phyloP scores from a whole-genome alignment of 768 basidiomycete genomes.

The Russula earlei region DNA sequence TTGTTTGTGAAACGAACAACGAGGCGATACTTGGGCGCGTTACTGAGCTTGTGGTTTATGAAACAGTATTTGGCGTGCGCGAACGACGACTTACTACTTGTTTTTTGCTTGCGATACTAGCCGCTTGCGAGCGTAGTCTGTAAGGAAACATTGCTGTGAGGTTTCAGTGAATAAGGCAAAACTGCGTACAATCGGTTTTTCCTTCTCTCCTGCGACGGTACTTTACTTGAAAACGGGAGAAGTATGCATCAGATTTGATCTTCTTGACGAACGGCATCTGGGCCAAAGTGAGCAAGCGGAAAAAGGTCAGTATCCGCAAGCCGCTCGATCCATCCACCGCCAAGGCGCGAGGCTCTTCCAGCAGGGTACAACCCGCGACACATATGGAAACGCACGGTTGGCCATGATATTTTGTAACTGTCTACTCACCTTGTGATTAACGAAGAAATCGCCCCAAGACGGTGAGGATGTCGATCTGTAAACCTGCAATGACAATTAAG shows the following conservation, averaged over 20 bases:
- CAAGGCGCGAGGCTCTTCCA: constrained; percentile 27
- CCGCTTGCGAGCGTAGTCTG: constrained; percentile 97
- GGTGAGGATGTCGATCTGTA: background rate
- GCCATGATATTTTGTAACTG: background rate
- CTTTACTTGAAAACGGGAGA: constrained; percentile 97
- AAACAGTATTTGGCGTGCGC: background rate
- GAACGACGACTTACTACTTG: constrained; percentile 68
- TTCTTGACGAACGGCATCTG: constrained; percentile 97
- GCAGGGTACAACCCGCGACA: background rate
- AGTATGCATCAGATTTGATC: constrained; percentile 94
- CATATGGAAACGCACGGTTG: background rate
- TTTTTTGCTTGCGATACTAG: constrained; percentile 98
- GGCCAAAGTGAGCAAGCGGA: constrained; percentile 6
- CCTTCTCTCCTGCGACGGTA: constrained; percentile 96
- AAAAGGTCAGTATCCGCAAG: constrained; percentile 1
- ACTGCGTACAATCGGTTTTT: constrained; percentile 81
- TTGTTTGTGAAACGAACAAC: constrained; percentile 99
- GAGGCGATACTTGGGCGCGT: constrained; percentile 95
- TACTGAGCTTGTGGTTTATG: constrained; percentile 36
- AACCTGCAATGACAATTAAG: background rate
- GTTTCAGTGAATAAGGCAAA: background rate
- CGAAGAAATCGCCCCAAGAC: background rate
- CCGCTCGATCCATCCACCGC: constrained; percentile 20
- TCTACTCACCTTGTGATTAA: constrained; percentile 5
- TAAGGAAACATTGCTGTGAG: background rate